Evolutionary conservation across 768 basidiomycete genomes (phyloP).

Genomic region (Rhizopogon roseolus): DNA sequence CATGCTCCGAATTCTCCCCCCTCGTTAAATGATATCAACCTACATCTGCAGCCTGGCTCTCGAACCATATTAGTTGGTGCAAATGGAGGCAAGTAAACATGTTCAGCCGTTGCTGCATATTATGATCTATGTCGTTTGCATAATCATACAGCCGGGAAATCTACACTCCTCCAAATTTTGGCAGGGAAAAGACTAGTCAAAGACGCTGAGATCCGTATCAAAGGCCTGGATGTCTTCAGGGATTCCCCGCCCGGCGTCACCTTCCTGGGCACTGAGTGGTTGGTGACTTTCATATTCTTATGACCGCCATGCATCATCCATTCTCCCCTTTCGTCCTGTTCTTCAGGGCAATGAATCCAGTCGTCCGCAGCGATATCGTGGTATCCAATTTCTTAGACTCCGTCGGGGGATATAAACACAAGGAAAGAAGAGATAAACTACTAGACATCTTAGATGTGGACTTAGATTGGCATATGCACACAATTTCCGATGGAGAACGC

Average conservation of each 20-base stretch:
- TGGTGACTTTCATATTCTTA: slow-evolving; percentile 16
- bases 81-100: slow-evolving; percentile 71
- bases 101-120: not conserved
- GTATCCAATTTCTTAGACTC: slow-evolving; percentile 96
- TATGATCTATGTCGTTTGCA: not conserved
- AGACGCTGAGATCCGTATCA: slow-evolving; percentile 60
- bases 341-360: slow-evolving; percentile 93
- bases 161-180: slow-evolving; percentile 90
- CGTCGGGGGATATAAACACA: slow-evolving; percentile 93
- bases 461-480: slow-evolving; percentile 93
- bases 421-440: slow-evolving; percentile 77
- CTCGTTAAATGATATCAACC: slow-evolving; percentile 59
- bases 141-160: slow-evolving; percentile 70
- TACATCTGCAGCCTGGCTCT: slow-evolving; percentile 69
- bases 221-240: slow-evolving; percentile 85
- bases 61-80: slow-evolving; percentile 88
- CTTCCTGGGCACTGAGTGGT: slow-evolving; percentile 95
- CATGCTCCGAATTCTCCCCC: slow-evolving; percentile 40
- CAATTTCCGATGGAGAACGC: slow-evolving; percentile 95
- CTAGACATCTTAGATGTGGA: slow-evolving; percentile 94
- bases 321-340: not conserved
- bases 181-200: slow-evolving; percentile 85
- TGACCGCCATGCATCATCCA: not conserved
- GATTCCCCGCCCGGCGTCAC: slow-evolving; percentile 78
- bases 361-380: slow-evolving; percentile 87